Base-by-base conservation (phyloP, 2,329 filamentous ascomycete species). In the Rhytidhysteron rufulum region DNA sequence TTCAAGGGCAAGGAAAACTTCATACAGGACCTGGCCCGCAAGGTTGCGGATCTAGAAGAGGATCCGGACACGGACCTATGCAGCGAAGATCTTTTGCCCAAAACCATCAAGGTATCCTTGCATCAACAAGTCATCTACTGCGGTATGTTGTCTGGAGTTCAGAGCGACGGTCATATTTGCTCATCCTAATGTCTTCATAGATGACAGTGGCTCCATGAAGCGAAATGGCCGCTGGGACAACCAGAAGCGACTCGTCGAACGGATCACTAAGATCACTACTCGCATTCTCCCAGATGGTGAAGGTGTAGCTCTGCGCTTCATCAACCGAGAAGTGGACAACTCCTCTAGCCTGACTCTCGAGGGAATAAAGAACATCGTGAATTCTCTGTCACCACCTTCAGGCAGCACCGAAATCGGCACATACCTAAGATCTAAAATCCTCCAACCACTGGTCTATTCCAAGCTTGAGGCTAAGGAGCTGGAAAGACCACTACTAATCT, bases 71-170 rank as follows among this genome's bases (percentile, higher is more conserved):
- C 22, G 17, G 10, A 21, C 17, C 15, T 37, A 3, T 32, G 32
- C 6, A 31, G 22, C 39, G n/a, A 29, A 19, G 32, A 41, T 4
- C 4, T 36, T 13, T 17, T 41, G 4, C 39, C 32, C 25, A 30
- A 41, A n/a, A 41, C 33, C 7, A 41, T 41, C 39, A 4, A 41
- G 15, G 39, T 49, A 16, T 31, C 47, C n/a, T 24, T 48, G 34
- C 36, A 45, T 38, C 44, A 49, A 29, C 47, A 48, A 29, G 45
- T 49, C 5, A 39, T 49, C 21, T 49, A 49, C 39, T 49, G 47
- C 32, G 47, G 45, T 49, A 42, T n/a, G n/a, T n/a, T n/a, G n/a
- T n/a, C n/a, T n/a, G n/a, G n/a, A n/a, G n/a, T n/a, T n/a, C n/a
- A n/a, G n/a, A n/a, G 40, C 37, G 33, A 31, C 19, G 31, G 9